These are phyloP conservation scores for Peniophora sp. DNA, from an alignment of 1,284 basidiomycete genomes.

Conservation along the genomic window DNA sequence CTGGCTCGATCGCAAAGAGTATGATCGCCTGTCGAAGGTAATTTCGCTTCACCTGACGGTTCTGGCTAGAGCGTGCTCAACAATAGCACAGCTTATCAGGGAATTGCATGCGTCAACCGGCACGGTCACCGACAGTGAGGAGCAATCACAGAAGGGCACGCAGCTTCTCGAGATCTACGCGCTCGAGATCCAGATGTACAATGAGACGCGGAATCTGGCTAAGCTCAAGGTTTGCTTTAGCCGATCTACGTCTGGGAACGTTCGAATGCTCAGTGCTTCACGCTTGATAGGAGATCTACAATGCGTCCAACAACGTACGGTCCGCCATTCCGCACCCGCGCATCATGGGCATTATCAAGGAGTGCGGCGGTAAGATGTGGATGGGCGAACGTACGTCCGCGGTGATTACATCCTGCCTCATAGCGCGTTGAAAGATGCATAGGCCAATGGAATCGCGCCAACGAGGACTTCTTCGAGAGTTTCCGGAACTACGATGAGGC, in stretches of 20 bases:
- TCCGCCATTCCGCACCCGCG: slow-evolving; percentile 97
- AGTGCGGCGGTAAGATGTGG: slow-evolving; percentile 99
- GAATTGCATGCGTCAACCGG: slow-evolving; percentile 66
- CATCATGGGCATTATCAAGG: slow-evolving; percentile 98
- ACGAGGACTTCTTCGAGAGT: slow-evolving; percentile 97
- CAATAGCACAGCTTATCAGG: slow-evolving; percentile 51
- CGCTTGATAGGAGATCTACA: slow-evolving; percentile 81
- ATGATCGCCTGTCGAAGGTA: slow-evolving; percentile 74
- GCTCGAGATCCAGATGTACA: slow-evolving; percentile 99
- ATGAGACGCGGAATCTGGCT: slow-evolving; percentile 90
- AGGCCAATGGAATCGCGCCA: slow-evolving; percentile 96
- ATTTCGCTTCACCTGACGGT: slow-evolving; percentile 11
- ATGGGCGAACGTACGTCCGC: slow-evolving; percentile 88
- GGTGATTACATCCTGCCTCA: slow-evolving; percentile 1
- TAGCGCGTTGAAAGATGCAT: slow-evolving; percentile 5
- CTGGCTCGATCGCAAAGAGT: slow-evolving; percentile 95
- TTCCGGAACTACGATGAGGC: slow-evolving; percentile 99
- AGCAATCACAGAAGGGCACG: slow-evolving; percentile 85
- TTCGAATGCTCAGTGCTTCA: not conserved
- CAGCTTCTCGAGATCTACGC: slow-evolving; percentile 97
- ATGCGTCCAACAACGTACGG: slow-evolving; percentile 86
- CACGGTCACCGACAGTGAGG: slow-evolving; percentile 60
- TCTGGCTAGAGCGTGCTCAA: not conserved
- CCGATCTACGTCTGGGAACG: slow-evolving; percentile 1
- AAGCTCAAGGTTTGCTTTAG: slow-evolving; percentile 74